Evolutionary conservation across 805 yeast species (phyloP).

Genomic region (Cyberlindnera nakhonratchasimensis): DNA sequence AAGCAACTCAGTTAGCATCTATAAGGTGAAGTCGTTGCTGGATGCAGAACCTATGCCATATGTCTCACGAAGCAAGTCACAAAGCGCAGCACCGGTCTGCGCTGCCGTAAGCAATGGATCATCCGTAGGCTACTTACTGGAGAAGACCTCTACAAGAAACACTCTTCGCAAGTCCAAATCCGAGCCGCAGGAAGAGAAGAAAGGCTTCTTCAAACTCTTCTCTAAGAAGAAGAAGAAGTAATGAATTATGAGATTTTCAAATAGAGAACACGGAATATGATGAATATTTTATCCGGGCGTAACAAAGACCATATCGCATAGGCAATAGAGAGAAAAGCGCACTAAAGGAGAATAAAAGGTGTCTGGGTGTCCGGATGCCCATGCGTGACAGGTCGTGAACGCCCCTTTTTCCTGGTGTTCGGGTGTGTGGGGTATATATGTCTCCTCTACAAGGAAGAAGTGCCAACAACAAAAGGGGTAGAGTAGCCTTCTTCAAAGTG

Average conservation of each 20-base stretch:
- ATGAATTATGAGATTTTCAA: not conserved
- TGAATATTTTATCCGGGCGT: too few relatives aligned
- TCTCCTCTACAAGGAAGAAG: too few relatives aligned
- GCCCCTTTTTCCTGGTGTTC: not conserved
- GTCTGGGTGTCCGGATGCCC: not conserved
- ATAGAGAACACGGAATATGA: not conserved
- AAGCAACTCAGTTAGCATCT: conserved; percentile 12
- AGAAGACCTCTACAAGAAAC: conserved; percentile 4
- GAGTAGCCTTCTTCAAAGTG: too few relatives aligned
- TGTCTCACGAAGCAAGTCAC: conserved; percentile 18
- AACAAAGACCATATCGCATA: too few relatives aligned
- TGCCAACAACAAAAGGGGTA: too few relatives aligned
- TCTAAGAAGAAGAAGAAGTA: conserved; percentile 15
- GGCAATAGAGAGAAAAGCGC: too few relatives aligned
- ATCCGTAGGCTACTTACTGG: not conserved
- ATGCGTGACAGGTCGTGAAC: conserved; percentile 7
- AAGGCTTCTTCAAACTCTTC: conserved; percentile 17
- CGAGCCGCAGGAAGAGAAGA: conserved; percentile 11
- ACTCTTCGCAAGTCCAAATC: conserved; percentile 13
- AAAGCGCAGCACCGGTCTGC: conserved; percentile 6
- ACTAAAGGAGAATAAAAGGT: too few relatives aligned
- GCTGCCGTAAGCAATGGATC: conserved; percentile 6
- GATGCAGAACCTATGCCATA: conserved; percentile 16
- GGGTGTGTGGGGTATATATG: not conserved
- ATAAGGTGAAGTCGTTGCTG: conserved; percentile 25